A percentile compares a stretch with the other conserved stretches of the same genome.
Conservation (phyloP, 306 rosid genomes). For the Senna siamea region DNA sequence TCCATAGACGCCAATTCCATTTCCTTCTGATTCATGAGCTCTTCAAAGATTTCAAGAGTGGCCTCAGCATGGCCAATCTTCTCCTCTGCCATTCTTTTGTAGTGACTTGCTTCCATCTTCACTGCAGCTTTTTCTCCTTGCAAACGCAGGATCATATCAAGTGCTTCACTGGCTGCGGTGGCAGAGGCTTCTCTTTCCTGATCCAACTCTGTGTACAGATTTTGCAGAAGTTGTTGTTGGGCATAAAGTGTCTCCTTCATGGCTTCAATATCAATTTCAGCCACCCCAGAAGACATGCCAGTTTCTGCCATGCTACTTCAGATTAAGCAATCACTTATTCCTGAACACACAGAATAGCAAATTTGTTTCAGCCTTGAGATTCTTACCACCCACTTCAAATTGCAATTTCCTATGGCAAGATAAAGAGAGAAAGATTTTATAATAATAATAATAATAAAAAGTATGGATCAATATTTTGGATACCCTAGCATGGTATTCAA, state of each 20-base stretch:
- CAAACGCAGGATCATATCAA: slow-evolving; percentile 88
- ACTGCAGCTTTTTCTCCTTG: slow-evolving; percentile 95
- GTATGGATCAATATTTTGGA: neutral
- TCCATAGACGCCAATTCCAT: slow-evolving; percentile 86
- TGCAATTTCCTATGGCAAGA: neutral
- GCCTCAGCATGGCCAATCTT: slow-evolving; percentile 84
- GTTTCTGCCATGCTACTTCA: slow-evolving; percentile 50
- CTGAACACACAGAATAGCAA: slow-evolving; percentile 39
- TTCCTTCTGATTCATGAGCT: slow-evolving; percentile 75
- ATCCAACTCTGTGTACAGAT: slow-evolving; percentile 75
- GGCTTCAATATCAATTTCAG: slow-evolving; percentile 60
- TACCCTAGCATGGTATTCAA: too few relatives aligned
- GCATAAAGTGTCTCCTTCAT: slow-evolving; percentile 74
- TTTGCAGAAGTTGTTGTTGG: slow-evolving; percentile 82
- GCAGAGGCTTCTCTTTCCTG: slow-evolving; percentile 94
- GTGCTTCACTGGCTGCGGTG: slow-evolving; percentile 82
- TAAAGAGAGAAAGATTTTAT: neutral
- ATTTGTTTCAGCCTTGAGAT: slow-evolving; percentile 24
- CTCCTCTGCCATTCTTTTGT: slow-evolving; percentile 92
- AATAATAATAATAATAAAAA: neutral
- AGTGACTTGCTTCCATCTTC: slow-evolving; percentile 92
- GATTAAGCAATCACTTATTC: slow-evolving; percentile 35
- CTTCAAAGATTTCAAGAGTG: slow-evolving; percentile 71
- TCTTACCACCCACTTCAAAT: neutral
- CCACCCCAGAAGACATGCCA: slow-evolving; percentile 38